Percentiles rank a stretch among this genome's conserved stretches.
Evolutionary conservation across 768 basidiomycete species (phyloP).

Genomic region (Panaeolus papilionaceus): DNA sequence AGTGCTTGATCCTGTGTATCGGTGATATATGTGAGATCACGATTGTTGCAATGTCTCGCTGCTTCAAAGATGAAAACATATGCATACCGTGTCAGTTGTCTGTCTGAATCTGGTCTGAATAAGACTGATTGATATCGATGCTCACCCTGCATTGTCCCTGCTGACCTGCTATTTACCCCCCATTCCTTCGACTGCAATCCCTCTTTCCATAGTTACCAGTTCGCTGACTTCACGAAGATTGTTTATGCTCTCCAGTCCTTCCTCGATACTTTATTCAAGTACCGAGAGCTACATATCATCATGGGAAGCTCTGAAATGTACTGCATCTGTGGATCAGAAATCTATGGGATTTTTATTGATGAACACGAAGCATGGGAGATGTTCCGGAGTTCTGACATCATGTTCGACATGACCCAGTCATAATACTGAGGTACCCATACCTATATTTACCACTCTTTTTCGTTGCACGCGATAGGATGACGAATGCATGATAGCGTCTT

Average conservation of each 20-base stretch:
- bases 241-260: too few relatives aligned
- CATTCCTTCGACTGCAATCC: too few relatives aligned
- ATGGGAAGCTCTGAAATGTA: neutral
- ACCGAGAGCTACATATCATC: too few relatives aligned
- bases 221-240: too few relatives aligned
- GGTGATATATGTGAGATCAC: slow-evolving; percentile 1
- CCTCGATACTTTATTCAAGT: too few relatives aligned
- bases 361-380: neutral
- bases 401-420: neutral
- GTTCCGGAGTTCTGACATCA: neutral
- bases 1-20: neutral
- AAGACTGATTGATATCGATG: neutral
- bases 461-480: neutral
- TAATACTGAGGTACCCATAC: neutral
- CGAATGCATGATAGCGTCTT: neutral
- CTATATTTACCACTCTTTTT: neutral
- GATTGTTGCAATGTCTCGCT: neutral
- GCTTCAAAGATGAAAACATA: neutral
- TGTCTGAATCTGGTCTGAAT: neutral
- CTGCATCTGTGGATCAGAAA: neutral
- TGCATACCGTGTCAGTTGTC: neutral
- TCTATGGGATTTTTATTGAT: neutral
- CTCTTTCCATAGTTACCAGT: too few relatives aligned
- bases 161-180: neutral
- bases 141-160: neutral